Percentiles rank a stretch among this genome's conserved stretches.
Evolutionary conservation across 1,284 basidiomycete species (phyloP).

Genomic region (Malassezia pachydermatis): DNA sequence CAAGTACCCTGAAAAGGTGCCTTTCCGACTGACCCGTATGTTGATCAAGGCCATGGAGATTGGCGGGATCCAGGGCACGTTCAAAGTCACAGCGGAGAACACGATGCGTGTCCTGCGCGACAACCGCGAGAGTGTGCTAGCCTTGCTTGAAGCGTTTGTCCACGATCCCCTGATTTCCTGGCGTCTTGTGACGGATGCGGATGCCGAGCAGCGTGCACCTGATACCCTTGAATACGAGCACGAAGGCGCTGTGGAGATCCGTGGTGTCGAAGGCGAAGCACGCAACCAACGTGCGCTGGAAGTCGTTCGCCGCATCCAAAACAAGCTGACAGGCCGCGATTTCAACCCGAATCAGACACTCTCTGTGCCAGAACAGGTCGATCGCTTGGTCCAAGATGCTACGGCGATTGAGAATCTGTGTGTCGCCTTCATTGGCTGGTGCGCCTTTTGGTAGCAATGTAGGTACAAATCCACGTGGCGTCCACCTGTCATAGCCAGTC

Average conservation of each 20-base stretch:
- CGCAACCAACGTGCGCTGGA: constrained; percentile 41
- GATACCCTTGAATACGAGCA: constrained; percentile 41
- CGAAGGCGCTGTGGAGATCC: constrained; percentile 12
- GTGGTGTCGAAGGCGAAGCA: constrained; percentile 26
- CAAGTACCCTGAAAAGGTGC: constrained; percentile 98
- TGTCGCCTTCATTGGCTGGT: constrained; percentile 45
- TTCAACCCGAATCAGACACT: constrained; percentile 35
- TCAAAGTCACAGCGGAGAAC: constrained; percentile 88
- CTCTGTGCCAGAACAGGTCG: constrained; percentile 35
- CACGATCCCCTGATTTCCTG: constrained; percentile 57
- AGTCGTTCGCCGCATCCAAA: constrained; percentile 44
- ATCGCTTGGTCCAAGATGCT: constrained; percentile 40
- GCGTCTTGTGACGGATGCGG: constrained; percentile 48
- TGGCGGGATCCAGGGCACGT: constrained; percentile 87
- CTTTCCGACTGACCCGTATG: constrained; percentile 96
- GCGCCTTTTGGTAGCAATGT: constrained; percentile 33
- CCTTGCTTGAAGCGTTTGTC: constrained; percentile 76
- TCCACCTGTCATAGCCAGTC: too few relatives aligned
- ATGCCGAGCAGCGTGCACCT: constrained; percentile 29
- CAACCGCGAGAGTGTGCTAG: constrained; percentile 96
- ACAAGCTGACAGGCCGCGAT: constrained; percentile 42
- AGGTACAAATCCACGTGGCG: neutral
- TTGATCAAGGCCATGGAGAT: constrained; percentile 99
- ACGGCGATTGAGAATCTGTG: constrained; percentile 43
- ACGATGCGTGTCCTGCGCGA: constrained; percentile 92